A percentile compares a stretch with the other conserved stretches of the same genome.
Conservation (phyloP, 176 grass and related monocot genomes). For the Pharus latifolius region DNA sequence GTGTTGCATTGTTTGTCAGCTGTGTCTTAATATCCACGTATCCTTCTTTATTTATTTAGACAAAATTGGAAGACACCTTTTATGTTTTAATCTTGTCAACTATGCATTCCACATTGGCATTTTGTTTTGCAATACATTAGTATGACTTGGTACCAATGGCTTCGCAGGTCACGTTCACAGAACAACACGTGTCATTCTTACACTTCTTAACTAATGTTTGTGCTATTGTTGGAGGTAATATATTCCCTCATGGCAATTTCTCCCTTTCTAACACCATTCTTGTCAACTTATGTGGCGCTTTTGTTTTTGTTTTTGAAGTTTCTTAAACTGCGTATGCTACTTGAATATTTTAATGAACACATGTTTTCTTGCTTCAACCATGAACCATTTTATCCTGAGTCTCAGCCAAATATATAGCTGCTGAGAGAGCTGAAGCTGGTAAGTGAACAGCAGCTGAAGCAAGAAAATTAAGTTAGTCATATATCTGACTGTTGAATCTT, state of each 20-base stretch:
- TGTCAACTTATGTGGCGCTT: background rate
- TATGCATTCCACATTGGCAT: background rate
- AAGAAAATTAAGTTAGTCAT: background rate
- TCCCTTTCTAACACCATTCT: background rate
- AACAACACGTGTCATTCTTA: slow-evolving; percentile 71
- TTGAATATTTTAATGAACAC: background rate
- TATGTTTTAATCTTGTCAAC: background rate
- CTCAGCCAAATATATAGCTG: background rate
- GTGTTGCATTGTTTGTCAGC: background rate
- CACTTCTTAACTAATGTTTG: slow-evolving; percentile 99
- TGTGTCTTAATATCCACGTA: background rate
- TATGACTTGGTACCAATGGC: background rate
- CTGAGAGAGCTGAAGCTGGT: background rate
- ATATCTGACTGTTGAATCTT: background rate
- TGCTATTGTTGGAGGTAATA: slow-evolving; percentile 96
- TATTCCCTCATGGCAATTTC: slow-evolving; percentile 9
- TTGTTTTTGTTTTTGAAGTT: slow-evolving; percentile 10
- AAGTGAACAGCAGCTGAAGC: background rate
- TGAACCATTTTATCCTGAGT: background rate
- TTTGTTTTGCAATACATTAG: background rate
- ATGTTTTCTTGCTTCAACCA: background rate
- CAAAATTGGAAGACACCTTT: background rate
- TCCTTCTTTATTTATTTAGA: background rate
- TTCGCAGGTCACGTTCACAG: slow-evolving; percentile 77
- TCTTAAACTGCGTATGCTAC: background rate